Conservation (phyloP, 192 early-diverging fungal genomes). For the Podila epicladia region DNA sequence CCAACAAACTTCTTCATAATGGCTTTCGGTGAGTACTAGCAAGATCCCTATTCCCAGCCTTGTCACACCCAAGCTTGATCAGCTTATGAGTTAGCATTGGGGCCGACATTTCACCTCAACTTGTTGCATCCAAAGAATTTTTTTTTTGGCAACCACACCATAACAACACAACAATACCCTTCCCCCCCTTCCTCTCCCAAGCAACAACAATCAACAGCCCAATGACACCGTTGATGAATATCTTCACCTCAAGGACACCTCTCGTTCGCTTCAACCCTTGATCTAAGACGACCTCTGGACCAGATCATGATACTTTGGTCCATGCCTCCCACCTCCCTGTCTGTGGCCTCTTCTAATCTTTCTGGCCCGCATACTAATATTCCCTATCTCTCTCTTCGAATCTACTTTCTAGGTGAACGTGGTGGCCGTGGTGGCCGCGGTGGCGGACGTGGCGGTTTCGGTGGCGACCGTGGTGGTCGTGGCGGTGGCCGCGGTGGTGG, state of each 20-base stretch:
- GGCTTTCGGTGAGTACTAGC: constrained; percentile 30
- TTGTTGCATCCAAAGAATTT: too few species aligned
- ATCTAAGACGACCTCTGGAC: background rate
- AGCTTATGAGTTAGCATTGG: background rate
- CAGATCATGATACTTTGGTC: background rate
- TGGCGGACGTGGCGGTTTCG: constrained; percentile 23
- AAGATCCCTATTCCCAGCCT: background rate
- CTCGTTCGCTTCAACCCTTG: background rate
- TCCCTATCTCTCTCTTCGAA: background rate
- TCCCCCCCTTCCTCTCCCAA: too few species aligned
- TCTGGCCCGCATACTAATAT: background rate
- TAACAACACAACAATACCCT: too few species aligned
- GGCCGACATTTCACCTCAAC: too few species aligned
- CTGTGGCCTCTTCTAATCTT: background rate
- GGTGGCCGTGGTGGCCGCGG: constrained; percentile 50
- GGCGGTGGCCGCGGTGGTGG: constrained; percentile 30
- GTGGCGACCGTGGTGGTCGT: constrained; percentile 49
- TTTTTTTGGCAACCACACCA: too few species aligned
- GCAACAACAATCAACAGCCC: too few species aligned
- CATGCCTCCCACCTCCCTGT: background rate
- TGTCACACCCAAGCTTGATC: background rate
- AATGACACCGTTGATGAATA: too few species aligned
- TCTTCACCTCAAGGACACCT: background rate
- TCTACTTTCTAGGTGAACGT: constrained; percentile 51
- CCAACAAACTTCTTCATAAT: constrained; percentile 16